Evolutionary conservation across 805 yeast species (phyloP).

Genomic region (Saccharomyces jurei): DNA sequence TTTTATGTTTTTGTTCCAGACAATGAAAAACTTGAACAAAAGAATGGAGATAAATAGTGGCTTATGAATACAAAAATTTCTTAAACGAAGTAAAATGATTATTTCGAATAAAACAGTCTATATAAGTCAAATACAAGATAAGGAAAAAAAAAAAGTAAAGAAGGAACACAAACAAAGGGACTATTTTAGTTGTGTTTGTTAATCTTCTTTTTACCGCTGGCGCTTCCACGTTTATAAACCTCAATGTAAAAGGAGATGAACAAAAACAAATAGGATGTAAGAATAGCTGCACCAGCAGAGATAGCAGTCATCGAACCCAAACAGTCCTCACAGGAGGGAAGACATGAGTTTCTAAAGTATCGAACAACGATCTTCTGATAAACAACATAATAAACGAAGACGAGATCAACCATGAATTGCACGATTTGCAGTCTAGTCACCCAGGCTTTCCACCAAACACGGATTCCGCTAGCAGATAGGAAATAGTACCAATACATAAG

Average conservation of each 20-base stretch:
- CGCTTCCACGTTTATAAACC: slow-evolving; percentile 54
- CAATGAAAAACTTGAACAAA: neutral
- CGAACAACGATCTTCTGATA: slow-evolving; percentile 52
- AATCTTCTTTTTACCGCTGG: slow-evolving; percentile 30
- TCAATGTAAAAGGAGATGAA: slow-evolving; percentile 74
- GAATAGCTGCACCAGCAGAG: slow-evolving; percentile 63
- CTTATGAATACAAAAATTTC: neutral
- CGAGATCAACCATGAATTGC: slow-evolving; percentile 84
- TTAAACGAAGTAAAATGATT: neutral
- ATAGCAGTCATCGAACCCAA: slow-evolving; percentile 70
- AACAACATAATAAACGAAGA: slow-evolving; percentile 87
- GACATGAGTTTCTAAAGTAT: slow-evolving; percentile 17
- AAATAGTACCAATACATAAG: slow-evolving; percentile 98
- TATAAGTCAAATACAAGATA: neutral
- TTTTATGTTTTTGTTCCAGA: neutral
- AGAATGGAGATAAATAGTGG: neutral
- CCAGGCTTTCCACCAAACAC: slow-evolving; percentile 99
- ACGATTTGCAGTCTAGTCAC: slow-evolving; percentile 92
- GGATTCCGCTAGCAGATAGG: slow-evolving; percentile 82
- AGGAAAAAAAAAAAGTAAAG: neutral
- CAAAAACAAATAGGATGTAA: slow-evolving; percentile 66
- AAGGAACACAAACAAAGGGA: neutral
- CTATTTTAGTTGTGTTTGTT: neutral
- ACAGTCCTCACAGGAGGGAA: slow-evolving; percentile 61
- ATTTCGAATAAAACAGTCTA: neutral